Evolutionary conservation across 768 basidiomycete genomes (phyloP), one percentile per base, ranked within the genome.

Genomic region (Jaapia argillacea): DNA sequence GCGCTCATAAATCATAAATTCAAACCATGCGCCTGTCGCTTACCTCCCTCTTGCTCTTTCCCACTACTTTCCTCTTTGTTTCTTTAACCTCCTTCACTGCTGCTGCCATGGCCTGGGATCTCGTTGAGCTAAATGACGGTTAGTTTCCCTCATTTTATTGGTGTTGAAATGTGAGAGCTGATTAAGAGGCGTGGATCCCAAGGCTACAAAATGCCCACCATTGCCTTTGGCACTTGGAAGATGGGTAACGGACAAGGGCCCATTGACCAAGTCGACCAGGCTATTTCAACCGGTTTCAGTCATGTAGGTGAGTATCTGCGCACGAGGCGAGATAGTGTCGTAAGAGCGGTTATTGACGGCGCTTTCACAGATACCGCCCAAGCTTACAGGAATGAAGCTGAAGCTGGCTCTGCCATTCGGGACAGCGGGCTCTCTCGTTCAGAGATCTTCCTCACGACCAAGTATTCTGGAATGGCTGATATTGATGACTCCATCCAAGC

Each of bases 171-270:
- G 22, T 27, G 3, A 12, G 12, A 12, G 31, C 22, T 31, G 7
- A 31, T n/a, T 25, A 35, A 21, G 21, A 16, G 25, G 26, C 16
- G 5, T 22, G 23, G 41, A 20, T 38, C n/a, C 7, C 36, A 43
- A 79, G 74, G 75, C 4, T 58, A 66, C 40, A 52, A 46, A 22
- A 67, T 62, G 61, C 79, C 55, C 65, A 67, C 46, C 67, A 55
- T 84, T 36, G 79, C 69, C 48, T 79, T 77, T 52, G 81, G 79
- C 24, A 81, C 81, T 3, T 81, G 79, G 75, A 75, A 65, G 33
- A 49, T 77, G n/a, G 77, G 77, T 1, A 73, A 74, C 28, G 79
- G 78, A 1, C 68, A 74, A 46, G 62, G 58, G 21, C 57, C 73
- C 4, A 67, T 67, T 18, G 67, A 71, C 53, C 69, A 72, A 50